Percentiles rank a stretch among this genome's conserved stretches.
phyloP scores from a whole-genome alignment of 1,284 basidiomycete species.

The Melanopsichium pennsylvanicum region DNA sequence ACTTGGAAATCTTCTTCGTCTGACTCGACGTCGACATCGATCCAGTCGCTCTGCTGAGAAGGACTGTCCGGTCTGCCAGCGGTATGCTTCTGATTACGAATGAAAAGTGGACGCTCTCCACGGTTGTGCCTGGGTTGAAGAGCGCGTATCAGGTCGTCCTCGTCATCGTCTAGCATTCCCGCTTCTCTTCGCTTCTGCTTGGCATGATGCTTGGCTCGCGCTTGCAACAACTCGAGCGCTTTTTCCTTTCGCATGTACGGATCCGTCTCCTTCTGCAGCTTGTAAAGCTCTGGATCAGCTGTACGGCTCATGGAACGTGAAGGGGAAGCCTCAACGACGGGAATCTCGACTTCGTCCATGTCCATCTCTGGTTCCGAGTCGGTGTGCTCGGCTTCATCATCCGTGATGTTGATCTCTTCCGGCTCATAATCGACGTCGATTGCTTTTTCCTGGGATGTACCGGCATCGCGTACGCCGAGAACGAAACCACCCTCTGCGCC shows the following conservation, averaged over 20 bases:
- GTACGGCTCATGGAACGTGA: slow-evolving; percentile 3
- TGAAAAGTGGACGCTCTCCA: slow-evolving; percentile 38
- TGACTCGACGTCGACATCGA: slow-evolving; percentile 35
- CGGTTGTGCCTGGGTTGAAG: slow-evolving; percentile 16
- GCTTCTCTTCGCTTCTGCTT: slow-evolving; percentile 49
- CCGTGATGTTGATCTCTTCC: slow-evolving; percentile 38
- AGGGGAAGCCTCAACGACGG: slow-evolving; percentile 11
- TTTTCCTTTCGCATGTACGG: slow-evolving; percentile 51
- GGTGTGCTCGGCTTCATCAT: slow-evolving; percentile 28
- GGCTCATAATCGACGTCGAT: slow-evolving; percentile 74
- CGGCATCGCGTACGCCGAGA: slow-evolving; percentile 83
- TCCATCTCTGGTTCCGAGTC: slow-evolving; percentile 47
- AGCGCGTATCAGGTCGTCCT: slow-evolving; percentile 10
- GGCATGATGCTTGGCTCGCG: slow-evolving; percentile 51
- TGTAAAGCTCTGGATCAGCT: slow-evolving; percentile 48
- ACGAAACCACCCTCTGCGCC: slow-evolving; percentile 86
- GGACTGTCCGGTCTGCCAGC: slow-evolving; percentile 1
- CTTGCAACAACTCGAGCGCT: slow-evolving; percentile 45
- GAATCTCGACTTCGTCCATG: slow-evolving; percentile 61
- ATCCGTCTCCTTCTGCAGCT: slow-evolving; percentile 38
- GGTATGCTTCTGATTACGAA: slow-evolving; percentile 8
- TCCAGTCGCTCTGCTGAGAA: slow-evolving; percentile 17
- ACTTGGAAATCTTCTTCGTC: slow-evolving; percentile 14
- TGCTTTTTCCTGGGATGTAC: slow-evolving; percentile 77
- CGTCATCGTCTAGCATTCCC: slow-evolving; percentile 43